Evolutionary conservation across 352 stramenopile species (phyloP).

Genomic region (Phytophthora pinifolia): DNA sequence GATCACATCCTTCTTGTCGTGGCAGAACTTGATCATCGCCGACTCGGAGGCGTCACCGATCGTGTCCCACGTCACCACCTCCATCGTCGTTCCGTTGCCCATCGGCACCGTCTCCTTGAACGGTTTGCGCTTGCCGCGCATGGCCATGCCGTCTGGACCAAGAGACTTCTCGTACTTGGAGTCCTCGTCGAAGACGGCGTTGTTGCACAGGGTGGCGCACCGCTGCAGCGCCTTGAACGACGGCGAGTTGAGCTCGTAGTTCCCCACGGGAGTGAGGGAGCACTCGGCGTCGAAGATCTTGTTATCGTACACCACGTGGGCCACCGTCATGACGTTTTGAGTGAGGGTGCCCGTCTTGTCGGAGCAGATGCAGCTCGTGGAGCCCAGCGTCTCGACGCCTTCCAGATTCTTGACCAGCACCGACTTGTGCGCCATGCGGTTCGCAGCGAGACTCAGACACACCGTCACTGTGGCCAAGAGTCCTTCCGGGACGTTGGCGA

Average conservation of each 20-base stretch:
- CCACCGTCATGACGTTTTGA: slow-evolving; percentile 95
- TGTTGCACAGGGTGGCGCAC: slow-evolving; percentile 91
- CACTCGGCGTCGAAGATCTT: slow-evolving; percentile 78
- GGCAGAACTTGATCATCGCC: slow-evolving; percentile 87
- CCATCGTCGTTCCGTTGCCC: slow-evolving; percentile 39
- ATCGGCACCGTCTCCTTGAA: slow-evolving; percentile 62
- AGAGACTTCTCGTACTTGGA: slow-evolving; percentile 79
- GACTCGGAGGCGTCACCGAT: slow-evolving; percentile 82
- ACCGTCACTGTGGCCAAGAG: slow-evolving; percentile 92
- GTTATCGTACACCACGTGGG: slow-evolving; percentile 79
- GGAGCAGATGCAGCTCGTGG: slow-evolving; percentile 89
- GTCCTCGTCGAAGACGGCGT: slow-evolving; percentile 57
- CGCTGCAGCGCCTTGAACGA: slow-evolving; percentile 71
- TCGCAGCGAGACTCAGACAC: slow-evolving; percentile 90
- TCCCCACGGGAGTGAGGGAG: slow-evolving; percentile 64
- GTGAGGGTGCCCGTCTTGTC: slow-evolving; percentile 96
- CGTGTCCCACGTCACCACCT: slow-evolving; percentile 62
- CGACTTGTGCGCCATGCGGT: slow-evolving; percentile 88
- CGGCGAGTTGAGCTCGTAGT: slow-evolving; percentile 47
- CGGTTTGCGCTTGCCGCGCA: slow-evolving; percentile 46
- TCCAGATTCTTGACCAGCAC: slow-evolving; percentile 95
- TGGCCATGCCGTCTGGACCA: slow-evolving; percentile 39
- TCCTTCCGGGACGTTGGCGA: slow-evolving; percentile 94
- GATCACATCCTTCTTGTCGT: slow-evolving; percentile 81
- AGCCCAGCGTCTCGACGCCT: slow-evolving; percentile 92